Conservation (phyloP, 2,329 filamentous ascomycete genomes). For the Hymenoscyphus occultus region DNA sequence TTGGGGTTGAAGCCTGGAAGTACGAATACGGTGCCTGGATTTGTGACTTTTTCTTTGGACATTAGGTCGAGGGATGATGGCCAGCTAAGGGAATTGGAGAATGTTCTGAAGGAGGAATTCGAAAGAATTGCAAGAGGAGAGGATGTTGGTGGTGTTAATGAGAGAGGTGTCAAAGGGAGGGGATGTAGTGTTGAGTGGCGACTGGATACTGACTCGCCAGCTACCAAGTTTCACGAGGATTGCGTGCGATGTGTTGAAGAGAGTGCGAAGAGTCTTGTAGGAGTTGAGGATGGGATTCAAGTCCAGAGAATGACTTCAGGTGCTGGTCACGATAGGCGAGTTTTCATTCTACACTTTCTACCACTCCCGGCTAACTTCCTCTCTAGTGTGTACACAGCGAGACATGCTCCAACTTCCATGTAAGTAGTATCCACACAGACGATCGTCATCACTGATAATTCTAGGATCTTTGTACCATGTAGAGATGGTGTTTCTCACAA, state of each 20-base stretch:
- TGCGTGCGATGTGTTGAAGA: conserved; percentile 64
- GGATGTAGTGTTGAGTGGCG: conserved; percentile 55
- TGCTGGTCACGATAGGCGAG: conserved; percentile 57
- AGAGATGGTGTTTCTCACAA: conserved; percentile 62
- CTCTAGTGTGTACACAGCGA: conserved; percentile 57
- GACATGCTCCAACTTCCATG: conserved; percentile 61
- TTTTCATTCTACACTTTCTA: background rate
- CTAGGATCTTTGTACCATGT: conserved; percentile 59
- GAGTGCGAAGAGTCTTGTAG: conserved; percentile 56
- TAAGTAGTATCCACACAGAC: conserved; percentile 16
- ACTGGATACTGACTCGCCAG: conserved; percentile 59
- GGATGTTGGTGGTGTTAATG: conserved; percentile 47
- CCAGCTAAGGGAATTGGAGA: conserved; percentile 56
- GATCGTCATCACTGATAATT: background rate
- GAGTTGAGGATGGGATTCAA: conserved; percentile 45
- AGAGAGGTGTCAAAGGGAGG: conserved; percentile 44
- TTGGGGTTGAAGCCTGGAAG: conserved; percentile 63
- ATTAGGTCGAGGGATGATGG: conserved; percentile 58
- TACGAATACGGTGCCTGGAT: conserved; percentile 71
- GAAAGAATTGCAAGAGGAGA: conserved; percentile 55
- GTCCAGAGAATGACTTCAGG: conserved; percentile 56
- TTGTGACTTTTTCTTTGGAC: conserved; percentile 66
- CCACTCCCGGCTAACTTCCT: background rate
- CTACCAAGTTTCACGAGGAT: conserved; percentile 62
- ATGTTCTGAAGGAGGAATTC: conserved; percentile 56